These are phyloP conservation scores for Erucastrum elatum DNA, from an alignment of 345 rosid species.

Conservation along the genomic window DNA sequence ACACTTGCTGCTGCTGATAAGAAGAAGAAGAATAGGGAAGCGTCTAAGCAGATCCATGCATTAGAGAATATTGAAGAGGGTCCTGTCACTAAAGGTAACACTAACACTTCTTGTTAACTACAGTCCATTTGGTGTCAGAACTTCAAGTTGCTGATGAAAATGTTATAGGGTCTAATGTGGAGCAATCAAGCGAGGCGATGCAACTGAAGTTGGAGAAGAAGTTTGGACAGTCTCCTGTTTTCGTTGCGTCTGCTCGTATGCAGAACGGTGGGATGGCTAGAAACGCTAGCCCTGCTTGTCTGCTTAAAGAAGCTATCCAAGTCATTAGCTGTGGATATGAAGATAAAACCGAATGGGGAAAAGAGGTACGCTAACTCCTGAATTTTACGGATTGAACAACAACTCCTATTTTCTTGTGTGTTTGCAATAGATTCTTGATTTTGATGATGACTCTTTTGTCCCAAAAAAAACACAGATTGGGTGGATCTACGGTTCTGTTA, in stretches of 20 bases:
- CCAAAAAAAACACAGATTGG: constrained; percentile 55
- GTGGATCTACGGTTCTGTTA: constrained; percentile 96
- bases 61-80: constrained; percentile 93
- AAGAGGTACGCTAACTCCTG: constrained; percentile 64
- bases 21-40: constrained; percentile 78
- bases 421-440: constrained; percentile 9
- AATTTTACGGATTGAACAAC: neutral
- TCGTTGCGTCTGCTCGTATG: constrained; percentile 68
- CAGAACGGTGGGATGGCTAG: constrained; percentile 83
- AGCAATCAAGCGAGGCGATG: constrained; percentile 55
- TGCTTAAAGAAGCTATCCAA: constrained; percentile 93
- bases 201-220: constrained; percentile 90
- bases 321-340: constrained; percentile 98
- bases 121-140: neutral
- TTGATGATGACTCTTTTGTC: constrained; percentile 19
- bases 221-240: constrained; percentile 96
- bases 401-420: neutral
- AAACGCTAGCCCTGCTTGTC: constrained; percentile 72
- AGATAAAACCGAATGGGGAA: constrained; percentile 99
- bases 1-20: constrained; percentile 48
- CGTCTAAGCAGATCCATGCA: constrained; percentile 96
- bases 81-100: constrained; percentile 25
- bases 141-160: constrained; percentile 38
- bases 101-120: constrained; percentile 21
- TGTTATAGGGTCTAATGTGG: constrained; percentile 47